Percentiles rank a stretch among this genome's conserved stretches.
Evolutionary conservation across 352 stramenopile genomes (phyloP).

Genomic region (Globisporangium abappressorium): DNA sequence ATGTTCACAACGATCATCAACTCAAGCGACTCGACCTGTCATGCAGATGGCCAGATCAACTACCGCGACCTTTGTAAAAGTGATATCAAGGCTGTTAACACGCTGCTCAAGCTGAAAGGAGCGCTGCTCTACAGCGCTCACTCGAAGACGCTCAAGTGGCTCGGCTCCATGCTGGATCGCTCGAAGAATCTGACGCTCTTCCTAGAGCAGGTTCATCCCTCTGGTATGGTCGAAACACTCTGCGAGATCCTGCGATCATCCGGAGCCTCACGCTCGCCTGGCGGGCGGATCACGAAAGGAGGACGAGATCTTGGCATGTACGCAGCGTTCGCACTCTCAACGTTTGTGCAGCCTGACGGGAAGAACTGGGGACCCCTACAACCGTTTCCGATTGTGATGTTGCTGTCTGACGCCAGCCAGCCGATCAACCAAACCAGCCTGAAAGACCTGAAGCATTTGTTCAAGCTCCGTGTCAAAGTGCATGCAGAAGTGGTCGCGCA

Average conservation of each 20-base stretch:
- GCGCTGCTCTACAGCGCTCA: conserved; percentile 27
- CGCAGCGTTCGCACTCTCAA: conserved; percentile 59
- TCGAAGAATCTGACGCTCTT: conserved; percentile 50
- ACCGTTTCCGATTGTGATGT: conserved; percentile 55
- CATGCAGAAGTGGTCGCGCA: conserved; percentile 65
- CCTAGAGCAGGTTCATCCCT: conserved; percentile 55
- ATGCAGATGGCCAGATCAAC: conserved; percentile 15
- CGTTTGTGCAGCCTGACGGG: conserved; percentile 70
- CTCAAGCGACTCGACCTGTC: conserved; percentile 19
- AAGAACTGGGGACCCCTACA: conserved; percentile 48
- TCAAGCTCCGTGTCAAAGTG: conserved; percentile 57
- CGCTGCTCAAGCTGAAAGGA: conserved; percentile 36
- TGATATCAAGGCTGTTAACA: conserved; percentile 44
- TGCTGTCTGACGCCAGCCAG: conserved; percentile 23
- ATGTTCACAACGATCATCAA: conserved; percentile 61
- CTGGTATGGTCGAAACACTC: conserved; percentile 58
- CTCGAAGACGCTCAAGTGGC: conserved; percentile 73
- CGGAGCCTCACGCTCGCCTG: conserved; percentile 40
- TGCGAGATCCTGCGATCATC: conserved; percentile 56
- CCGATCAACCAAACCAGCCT: conserved; percentile 11
- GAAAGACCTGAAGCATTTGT: conserved; percentile 19
- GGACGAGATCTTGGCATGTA: conserved; percentile 50
- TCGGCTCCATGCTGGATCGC: conserved; percentile 70
- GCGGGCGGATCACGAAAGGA: conserved; percentile 40
- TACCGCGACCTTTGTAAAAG: conserved; percentile 46